Percentiles rank a stretch among this genome's conserved stretches.
Evolutionary conservation across 2,329 filamentous ascomycete genomes (phyloP).

Genomic region (Penicillium decumbens): DNA sequence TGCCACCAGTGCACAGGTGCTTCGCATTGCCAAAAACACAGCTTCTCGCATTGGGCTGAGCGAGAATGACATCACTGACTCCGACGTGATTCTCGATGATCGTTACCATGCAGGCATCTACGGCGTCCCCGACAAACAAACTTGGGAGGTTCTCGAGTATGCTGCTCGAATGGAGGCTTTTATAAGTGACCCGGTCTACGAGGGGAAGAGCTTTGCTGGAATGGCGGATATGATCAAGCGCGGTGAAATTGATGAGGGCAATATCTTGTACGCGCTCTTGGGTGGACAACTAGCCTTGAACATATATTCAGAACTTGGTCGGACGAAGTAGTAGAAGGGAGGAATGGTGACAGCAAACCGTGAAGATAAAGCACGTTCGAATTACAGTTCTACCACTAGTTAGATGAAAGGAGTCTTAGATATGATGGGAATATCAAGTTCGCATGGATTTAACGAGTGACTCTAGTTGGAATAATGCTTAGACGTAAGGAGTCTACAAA

Average conservation of each 20-base stretch:
- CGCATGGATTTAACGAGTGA: slow-evolving; percentile 23
- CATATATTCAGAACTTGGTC: slow-evolving; percentile 54
- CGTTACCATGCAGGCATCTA: slow-evolving; percentile 65
- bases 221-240: slow-evolving; percentile 64
- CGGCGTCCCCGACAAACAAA: slow-evolving; percentile 62
- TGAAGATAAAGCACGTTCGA: not conserved
- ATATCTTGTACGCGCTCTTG: slow-evolving; percentile 66
- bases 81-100: slow-evolving; percentile 60
- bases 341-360: not conserved
- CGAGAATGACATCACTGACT: slow-evolving; percentile 56
- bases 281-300: slow-evolving; percentile 67
- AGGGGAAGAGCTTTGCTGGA: slow-evolving; percentile 69
- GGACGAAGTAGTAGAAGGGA: slow-evolving; percentile 11
- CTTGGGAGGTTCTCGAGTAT: slow-evolving; percentile 64
- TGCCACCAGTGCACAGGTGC: slow-evolving; percentile 61
- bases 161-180: slow-evolving; percentile 65
- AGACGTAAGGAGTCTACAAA: not conserved
- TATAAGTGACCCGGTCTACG: slow-evolving; percentile 71
- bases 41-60: slow-evolving; percentile 59
- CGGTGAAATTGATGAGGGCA: slow-evolving; percentile 59
- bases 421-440: slow-evolving; percentile 4
- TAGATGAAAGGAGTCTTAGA: not conserved
- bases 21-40: slow-evolving; percentile 62
- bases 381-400: not conserved
- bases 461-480: slow-evolving; percentile 21